Conservation (phyloP, 2,329 filamentous ascomycete species). For the Taxawa tesnikishii region DNA sequence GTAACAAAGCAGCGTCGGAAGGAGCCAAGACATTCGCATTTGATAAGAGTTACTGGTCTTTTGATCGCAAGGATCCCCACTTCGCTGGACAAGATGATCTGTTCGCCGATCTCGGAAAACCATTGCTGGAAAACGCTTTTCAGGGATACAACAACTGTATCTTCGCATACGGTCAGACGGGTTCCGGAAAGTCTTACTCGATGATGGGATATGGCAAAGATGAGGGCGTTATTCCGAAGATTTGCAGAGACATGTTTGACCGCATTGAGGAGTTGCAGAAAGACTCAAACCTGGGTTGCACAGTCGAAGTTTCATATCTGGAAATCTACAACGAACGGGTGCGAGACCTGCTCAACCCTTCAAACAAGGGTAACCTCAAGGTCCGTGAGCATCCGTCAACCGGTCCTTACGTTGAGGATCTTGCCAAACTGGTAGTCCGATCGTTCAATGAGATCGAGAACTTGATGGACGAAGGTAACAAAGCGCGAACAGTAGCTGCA, state of each 20-base stretch:
- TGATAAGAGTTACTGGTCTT: constrained; percentile 97
- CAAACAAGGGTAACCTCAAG: constrained; percentile 91
- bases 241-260: constrained; percentile 96
- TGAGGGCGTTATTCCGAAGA: constrained; percentile 87
- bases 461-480: constrained; percentile 98
- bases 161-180: constrained; percentile 96
- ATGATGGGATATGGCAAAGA: constrained; percentile 99
- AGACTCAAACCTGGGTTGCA: constrained; percentile 72
- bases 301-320: constrained; percentile 94
- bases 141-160: constrained; percentile 99
- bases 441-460: constrained; percentile 94
- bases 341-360: constrained; percentile 85
- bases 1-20: constrained; percentile 48
- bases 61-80: constrained; percentile 65
- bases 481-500: constrained; percentile 90
- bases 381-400: constrained; percentile 96
- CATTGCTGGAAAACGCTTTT: constrained; percentile 94
- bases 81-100: constrained; percentile 87
- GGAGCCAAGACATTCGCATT: constrained; percentile 84
- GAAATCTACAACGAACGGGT: constrained; percentile 99
- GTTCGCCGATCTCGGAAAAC: constrained; percentile 76
- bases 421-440: constrained; percentile 87
- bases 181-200: constrained; percentile 96
- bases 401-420: constrained; percentile 93
- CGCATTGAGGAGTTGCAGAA: constrained; percentile 58